Evolutionary conservation across 208 protist species (phyloP).

Genomic region (Trypanosoma grayi): DNA sequence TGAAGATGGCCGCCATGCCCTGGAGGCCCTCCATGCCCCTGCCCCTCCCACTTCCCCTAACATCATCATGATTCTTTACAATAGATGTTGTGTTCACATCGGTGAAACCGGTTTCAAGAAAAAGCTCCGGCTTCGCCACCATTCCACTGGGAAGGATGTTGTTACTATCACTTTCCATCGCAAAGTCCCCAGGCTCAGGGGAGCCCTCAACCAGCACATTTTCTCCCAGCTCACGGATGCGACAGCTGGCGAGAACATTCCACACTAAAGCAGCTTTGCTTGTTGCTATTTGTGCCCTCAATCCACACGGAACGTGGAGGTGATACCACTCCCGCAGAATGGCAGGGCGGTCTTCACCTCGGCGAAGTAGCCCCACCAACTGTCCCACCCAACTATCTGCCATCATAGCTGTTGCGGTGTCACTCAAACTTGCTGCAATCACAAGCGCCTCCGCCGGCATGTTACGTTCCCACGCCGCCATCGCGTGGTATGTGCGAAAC

Average conservation of each 20-base stretch:
- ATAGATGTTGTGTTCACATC: constrained; percentile 8
- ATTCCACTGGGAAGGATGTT: not conserved
- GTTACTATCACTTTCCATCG: constrained; percentile 11
- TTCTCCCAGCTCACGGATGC: constrained; percentile 32
- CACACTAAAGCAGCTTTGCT: constrained; percentile 53
- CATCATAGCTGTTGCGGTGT: constrained; percentile 1
- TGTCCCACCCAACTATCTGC: constrained; percentile 21
- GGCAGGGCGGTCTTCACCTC: constrained; percentile 54
- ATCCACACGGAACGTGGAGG: constrained; percentile 29
- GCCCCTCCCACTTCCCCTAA: no score
- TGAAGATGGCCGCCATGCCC: constrained; percentile 17
- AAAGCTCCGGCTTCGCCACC: constrained; percentile 22
- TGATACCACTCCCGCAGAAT: constrained; percentile 47
- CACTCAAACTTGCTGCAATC: constrained; percentile 43
- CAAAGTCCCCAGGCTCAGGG: constrained; percentile 65
- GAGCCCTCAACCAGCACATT: constrained; percentile 19
- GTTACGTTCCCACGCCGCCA: constrained; percentile 39
- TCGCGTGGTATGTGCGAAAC: constrained; percentile 70
- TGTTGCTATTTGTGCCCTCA: constrained; percentile 27
- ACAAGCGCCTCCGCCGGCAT: constrained; percentile 52
- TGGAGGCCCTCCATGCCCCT: not conserved
- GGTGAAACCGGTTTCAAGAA: constrained; percentile 12
- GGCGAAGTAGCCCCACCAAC: constrained; percentile 33
- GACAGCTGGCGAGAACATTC: constrained; percentile 75
- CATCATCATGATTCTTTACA: not conserved